A percentile compares a stretch with the other conserved stretches of the same genome.
Evolutionary conservation across 2,329 filamentous ascomycete species (phyloP).

Genomic region (Aspergillus phoenicis): DNA sequence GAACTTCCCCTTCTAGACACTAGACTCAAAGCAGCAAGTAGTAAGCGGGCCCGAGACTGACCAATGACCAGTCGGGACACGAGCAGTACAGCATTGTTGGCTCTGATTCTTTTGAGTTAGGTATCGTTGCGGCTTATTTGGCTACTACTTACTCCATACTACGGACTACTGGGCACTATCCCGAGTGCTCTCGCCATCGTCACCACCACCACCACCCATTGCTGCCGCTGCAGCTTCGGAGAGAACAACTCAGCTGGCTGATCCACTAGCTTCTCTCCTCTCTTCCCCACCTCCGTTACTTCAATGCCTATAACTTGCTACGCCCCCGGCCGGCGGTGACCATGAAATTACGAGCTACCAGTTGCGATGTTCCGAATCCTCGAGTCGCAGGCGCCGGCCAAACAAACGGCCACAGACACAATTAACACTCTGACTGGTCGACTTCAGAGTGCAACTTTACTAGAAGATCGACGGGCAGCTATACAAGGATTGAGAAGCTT

Average conservation of each 20-base stretch:
- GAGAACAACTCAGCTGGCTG: conserved; percentile 23
- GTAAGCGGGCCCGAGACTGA: conserved; percentile 12
- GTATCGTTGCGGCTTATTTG: conserved; percentile 7
- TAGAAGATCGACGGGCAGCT: conserved; percentile 91
- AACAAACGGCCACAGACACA: conserved; percentile 93
- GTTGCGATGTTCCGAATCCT: conserved; percentile 59
- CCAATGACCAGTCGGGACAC: neutral
- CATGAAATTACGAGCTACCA: conserved; percentile 42
- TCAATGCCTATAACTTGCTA: conserved; percentile 35
- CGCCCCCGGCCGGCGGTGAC: conserved; percentile 38
- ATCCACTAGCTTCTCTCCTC: conserved; percentile 1
- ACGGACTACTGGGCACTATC: neutral
- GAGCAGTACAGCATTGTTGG: neutral
- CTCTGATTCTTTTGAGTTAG: no score
- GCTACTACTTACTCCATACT: neutral
- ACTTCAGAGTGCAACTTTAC: conserved; percentile 81
- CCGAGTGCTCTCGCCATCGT: neutral
- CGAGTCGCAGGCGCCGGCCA: conserved; percentile 77
- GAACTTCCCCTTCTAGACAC: conserved; percentile 5
- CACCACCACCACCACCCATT: neutral
- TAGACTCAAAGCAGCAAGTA: no score
- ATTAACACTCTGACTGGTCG: conserved; percentile 88
- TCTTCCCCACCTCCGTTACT: conserved; percentile 6
- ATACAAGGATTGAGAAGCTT: conserved; percentile 94
- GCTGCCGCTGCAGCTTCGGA: conserved; percentile 12